Evolutionary conservation across 2,329 filamentous ascomycete genomes (phyloP).

Genomic region (Sphaerulina vaccinii): DNA sequence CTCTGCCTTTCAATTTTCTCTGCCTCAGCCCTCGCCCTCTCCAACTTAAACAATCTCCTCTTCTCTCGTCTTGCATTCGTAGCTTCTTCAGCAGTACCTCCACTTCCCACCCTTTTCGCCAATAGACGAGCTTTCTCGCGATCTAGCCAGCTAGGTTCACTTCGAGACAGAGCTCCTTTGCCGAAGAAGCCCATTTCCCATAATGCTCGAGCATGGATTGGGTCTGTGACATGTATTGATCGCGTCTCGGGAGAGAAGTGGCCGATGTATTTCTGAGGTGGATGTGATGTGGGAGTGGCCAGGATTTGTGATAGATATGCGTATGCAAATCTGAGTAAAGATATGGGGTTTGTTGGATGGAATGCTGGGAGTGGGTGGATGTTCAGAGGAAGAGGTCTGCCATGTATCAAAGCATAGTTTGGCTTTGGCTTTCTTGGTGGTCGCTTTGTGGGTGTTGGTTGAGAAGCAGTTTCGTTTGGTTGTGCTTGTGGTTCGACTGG

Average conservation of each 20-base stretch:
- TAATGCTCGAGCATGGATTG: constrained; percentile 70
- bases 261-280: constrained; percentile 64
- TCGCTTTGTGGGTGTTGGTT: constrained; percentile 21
- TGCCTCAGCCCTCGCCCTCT: constrained; percentile 82
- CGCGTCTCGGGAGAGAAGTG: constrained; percentile 79
- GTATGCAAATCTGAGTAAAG: constrained; percentile 75
- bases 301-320: constrained; percentile 74
- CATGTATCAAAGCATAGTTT: constrained; percentile 75
- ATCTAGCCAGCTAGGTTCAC: constrained; percentile 90
- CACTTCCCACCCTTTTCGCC: constrained; percentile 23
- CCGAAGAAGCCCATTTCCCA: constrained; percentile 99
- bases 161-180: constrained; percentile 87
- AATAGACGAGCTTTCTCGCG: constrained; percentile 71
- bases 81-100: constrained; percentile 72
- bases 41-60: constrained; percentile 81
- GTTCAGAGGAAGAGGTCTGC: constrained; percentile 74
- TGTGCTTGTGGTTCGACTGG: not conserved
- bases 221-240: constrained; percentile 80
- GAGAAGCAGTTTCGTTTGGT: not conserved
- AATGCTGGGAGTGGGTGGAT: constrained; percentile 83
- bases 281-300: constrained; percentile 62
- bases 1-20: constrained; percentile 73
- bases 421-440: constrained; percentile 38
- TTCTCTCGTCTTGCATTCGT: constrained; percentile 77
- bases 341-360: constrained; percentile 89